These are phyloP conservation scores for Exophiala spinifera DNA, from an alignment of 2,329 filamentous ascomycete species.

Conservation along the genomic window DNA sequence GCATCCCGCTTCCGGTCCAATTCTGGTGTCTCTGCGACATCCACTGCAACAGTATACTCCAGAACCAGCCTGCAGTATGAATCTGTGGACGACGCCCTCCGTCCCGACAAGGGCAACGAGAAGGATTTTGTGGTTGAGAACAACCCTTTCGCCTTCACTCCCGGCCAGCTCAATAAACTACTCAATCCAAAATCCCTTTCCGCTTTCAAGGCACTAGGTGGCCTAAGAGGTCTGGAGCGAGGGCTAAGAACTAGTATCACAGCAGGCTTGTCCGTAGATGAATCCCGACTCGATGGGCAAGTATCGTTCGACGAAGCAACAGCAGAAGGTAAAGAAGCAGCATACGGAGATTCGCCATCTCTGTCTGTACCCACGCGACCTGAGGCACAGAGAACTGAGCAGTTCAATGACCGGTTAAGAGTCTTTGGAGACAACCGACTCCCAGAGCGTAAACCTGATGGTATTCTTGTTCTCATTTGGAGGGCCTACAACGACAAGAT, in stretches of 20 bases:
- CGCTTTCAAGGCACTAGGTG: constrained; percentile 78
- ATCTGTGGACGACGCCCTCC: constrained; percentile 44
- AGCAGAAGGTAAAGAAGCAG: constrained; percentile 19
- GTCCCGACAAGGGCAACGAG: constrained; percentile 72
- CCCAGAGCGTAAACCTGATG: constrained; percentile 61
- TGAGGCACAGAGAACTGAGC: constrained; percentile 27
- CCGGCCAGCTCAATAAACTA: constrained; percentile 80
- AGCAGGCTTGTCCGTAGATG: constrained; percentile 73
- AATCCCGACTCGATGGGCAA: constrained; percentile 61
- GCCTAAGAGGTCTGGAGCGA: constrained; percentile 72
- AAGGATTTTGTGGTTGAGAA: constrained; percentile 70
- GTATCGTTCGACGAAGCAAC: constrained; percentile 72
- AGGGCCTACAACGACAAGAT: constrained; percentile 72
- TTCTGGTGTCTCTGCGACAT: constrained; percentile 28
- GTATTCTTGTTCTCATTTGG: constrained; percentile 62
- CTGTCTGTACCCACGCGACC: background rate
- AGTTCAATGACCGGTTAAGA: constrained; percentile 57
- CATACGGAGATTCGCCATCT: constrained; percentile 15
- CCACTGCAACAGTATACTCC: constrained; percentile 19
- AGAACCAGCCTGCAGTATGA: constrained; percentile 27
- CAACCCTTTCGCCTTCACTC: constrained; percentile 82
- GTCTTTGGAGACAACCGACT: constrained; percentile 61
- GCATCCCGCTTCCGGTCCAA: constrained; percentile 36
- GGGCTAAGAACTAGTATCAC: constrained; percentile 71
- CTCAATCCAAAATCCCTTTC: constrained; percentile 83